phyloP scores from a whole-genome alignment of 164 flowering plant species.

The Dillenia suffruticosa region DNA sequence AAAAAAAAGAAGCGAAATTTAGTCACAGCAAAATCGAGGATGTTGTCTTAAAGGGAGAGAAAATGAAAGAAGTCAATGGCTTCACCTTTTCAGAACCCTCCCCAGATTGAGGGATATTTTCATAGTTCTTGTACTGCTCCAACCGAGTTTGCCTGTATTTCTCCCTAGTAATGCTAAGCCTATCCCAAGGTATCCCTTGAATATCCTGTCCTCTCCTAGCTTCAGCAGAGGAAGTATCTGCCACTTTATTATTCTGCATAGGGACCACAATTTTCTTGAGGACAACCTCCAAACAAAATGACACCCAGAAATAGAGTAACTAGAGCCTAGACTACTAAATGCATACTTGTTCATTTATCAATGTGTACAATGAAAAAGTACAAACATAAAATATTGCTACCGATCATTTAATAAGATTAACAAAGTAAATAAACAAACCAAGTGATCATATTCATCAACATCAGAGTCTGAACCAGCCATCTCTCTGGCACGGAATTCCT shows the following conservation, averaged over 20 bases:
- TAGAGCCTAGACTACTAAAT: neutral
- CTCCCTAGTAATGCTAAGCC: constrained; percentile 67
- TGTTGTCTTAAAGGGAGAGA: neutral
- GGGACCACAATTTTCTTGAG: neutral
- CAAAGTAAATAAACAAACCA: constrained; percentile 25
- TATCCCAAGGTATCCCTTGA: constrained; percentile 92
- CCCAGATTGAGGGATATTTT: constrained; percentile 72
- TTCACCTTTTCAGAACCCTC: constrained; percentile 64
- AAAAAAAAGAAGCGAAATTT: neutral
- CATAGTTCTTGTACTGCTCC: constrained; percentile 88
- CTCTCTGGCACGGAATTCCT: constrained; percentile 40
- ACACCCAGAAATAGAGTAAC: neutral
- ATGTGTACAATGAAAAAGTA: too few species aligned
- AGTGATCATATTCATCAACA: constrained; percentile 43
- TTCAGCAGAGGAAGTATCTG: constrained; percentile 73
- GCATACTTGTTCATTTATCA: neutral
- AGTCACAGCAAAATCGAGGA: neutral
- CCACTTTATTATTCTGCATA: constrained; percentile 42
- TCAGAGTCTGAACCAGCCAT: constrained; percentile 50
- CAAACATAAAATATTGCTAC: too few species aligned
- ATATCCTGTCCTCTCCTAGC: constrained; percentile 80
- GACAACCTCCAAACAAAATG: neutral
- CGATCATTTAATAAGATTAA: too few species aligned
- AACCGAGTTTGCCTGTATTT: constrained; percentile 71
- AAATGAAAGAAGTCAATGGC: neutral